Percentiles rank a stretch among this genome's conserved stretches.
Conservation (phyloP, 352 stramenopile genomes). For the Phytophthora sp. region DNA sequence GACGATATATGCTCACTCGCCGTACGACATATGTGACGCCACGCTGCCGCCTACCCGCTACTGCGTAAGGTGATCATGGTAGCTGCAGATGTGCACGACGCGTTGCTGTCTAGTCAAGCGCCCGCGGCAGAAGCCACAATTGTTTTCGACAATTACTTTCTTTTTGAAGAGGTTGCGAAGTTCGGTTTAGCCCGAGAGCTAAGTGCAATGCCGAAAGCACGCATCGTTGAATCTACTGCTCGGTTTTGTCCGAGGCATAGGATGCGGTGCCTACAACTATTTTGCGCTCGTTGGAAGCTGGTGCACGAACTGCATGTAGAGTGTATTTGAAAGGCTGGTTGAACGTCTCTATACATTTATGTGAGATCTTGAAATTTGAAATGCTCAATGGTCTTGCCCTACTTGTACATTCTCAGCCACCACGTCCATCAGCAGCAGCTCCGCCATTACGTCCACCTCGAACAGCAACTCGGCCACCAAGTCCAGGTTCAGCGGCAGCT, state of each 20-base stretch:
- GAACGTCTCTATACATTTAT: not conserved
- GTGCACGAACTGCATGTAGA: not conserved
- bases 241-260: not conserved
- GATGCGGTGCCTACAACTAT: not conserved
- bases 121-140: conserved; percentile 6
- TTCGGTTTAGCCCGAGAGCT: conserved; percentile 2
- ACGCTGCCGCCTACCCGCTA: not conserved
- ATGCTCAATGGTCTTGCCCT: too few species aligned
- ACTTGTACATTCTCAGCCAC: too few species aligned
- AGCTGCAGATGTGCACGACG: conserved; percentile 5
- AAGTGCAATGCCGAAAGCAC: conserved; percentile 1
- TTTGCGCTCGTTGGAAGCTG: not conserved
- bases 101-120: not conserved
- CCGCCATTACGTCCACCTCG: too few species aligned
- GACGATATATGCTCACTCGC: not conserved
- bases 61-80: conserved; percentile 2
- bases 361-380: too few species aligned
- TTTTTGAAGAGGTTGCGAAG: conserved; percentile 14
- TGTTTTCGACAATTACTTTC: conserved; percentile 12
- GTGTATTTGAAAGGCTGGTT: not conserved
- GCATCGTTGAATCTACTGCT: not conserved
- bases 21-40: not conserved
- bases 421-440: too few species aligned
- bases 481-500: too few species aligned
- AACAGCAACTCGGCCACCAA: too few species aligned